Evolutionary conservation across 1,139 yeast genomes (phyloP), one percentile per base, ranked within the genome.

Genomic region (Suhomyces taliae): DNA sequence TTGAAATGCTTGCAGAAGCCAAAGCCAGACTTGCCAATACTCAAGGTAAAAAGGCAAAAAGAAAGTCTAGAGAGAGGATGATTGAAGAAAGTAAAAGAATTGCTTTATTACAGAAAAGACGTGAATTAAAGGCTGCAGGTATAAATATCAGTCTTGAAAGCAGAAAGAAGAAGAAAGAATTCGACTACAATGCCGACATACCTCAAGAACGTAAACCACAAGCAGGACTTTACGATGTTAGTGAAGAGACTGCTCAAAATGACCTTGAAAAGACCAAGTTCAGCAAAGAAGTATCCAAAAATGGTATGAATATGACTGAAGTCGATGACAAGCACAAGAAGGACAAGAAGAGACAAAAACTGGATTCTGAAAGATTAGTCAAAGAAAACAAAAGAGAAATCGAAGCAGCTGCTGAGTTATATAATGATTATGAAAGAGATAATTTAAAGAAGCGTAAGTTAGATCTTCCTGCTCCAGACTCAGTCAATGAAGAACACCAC

Each of bases 1-100:
- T 81, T 51, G 98, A 93, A 62, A 90, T 93, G 97, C 68, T 93
- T 9, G 83, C 91, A 8, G 99, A 93, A 61, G 98, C 99, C 0
- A 79, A 87, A 46, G 96, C 97, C 1, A 78, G 99, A 56, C 70
- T 93, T 54, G 90, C 96, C 8, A 91, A 90, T 58, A 91, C 97
- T 0, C 93, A 87, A 62, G 99, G 99, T 51, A 90, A 91, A 58
- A 93, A 93, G 66, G 98, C 98, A 0, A 88, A 90, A 52, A 70
- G 99, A 50, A 89, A 91, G 61, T 90, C 87, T 4, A 74, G 99
- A 47, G 99, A 93, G 60, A 73, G 95, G 46, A 79, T 90, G 80
- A 55, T 74, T 37, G 88, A 84, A 43, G 91, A 87, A 59, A 84
- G 88, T 48, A 79, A 82, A 57, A 70, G 96, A 37, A 74, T 90